Conservation (phyloP, 202 grass and related monocot species). For the Schoenoplectus tabernaemontani region DNA sequence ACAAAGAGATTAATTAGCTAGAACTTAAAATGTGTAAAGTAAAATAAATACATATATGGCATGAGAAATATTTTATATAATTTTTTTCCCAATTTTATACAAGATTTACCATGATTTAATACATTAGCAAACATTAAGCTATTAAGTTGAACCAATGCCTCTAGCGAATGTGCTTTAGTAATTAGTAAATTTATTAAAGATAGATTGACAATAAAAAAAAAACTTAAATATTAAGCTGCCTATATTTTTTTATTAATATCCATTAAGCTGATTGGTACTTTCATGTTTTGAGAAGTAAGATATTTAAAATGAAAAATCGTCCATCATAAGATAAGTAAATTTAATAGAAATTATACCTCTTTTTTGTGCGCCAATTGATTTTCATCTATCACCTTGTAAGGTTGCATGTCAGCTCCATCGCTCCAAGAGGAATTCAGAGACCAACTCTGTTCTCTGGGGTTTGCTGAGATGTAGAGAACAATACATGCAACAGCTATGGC, state of each 20-base stretch:
- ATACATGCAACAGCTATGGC: constrained; percentile 23
- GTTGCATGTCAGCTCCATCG: neutral
- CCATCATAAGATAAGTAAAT: neutral
- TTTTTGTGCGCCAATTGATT: neutral
- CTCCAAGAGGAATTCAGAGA: neutral
- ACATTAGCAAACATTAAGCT: neutral
- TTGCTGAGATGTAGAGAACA: constrained; percentile 11
- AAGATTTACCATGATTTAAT: neutral
- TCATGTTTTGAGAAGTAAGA: neutral
- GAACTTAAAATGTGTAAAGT: neutral
- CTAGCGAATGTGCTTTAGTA: neutral
- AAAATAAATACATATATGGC: neutral
- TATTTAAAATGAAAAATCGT: neutral
- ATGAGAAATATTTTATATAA: no score
- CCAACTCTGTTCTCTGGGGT: neutral
- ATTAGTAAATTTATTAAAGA: neutral
- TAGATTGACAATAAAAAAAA: no score
- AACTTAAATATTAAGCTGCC: neutral
- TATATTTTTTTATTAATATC: neutral
- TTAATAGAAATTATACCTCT: constrained; percentile 12
- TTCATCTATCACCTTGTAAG: neutral
- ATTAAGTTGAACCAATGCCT: neutral
- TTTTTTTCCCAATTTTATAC: neutral
- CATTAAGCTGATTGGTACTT: neutral
- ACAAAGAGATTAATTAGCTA: neutral